These are phyloP conservation scores for Solanum sparsipilum DNA, from an alignment of 257 asterid species.

Conservation along the genomic window DNA sequence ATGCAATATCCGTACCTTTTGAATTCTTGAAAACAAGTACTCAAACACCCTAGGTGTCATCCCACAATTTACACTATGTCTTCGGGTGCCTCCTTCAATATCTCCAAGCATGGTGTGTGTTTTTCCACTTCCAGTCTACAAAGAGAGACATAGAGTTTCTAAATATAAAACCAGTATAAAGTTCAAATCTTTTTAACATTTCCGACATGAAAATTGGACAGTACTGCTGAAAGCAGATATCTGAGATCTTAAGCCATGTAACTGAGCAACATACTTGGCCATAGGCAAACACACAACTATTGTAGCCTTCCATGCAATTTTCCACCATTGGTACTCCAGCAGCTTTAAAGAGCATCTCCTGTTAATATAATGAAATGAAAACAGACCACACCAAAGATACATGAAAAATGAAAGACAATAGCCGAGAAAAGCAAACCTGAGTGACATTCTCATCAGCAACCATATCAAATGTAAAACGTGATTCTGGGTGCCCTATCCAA, in stretches of 20 bases:
- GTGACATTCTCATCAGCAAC: constrained; percentile 91
- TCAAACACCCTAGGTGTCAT: constrained; percentile 97
- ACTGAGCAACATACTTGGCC: constrained; percentile 64
- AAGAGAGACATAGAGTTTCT: background rate
- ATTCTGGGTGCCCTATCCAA: constrained; percentile 85
- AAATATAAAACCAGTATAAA: background rate
- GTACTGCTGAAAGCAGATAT: background rate
- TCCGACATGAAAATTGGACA: background rate
- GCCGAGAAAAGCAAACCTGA: constrained; percentile 41
- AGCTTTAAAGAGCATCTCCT: constrained; percentile 86
- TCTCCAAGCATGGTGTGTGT: constrained; percentile 99
- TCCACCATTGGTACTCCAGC: constrained; percentile 97
- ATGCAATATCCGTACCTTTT: constrained; percentile 40
- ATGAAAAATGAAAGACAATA: background rate
- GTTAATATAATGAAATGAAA: constrained; percentile 13
- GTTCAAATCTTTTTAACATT: background rate
- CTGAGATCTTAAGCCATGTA: background rate
- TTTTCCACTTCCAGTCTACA: constrained; percentile 97
- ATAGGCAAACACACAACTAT: constrained; percentile 98
- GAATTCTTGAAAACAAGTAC: constrained; percentile 87
- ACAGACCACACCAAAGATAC: background rate
- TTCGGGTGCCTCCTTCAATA: constrained; percentile 86
- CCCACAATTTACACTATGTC: constrained; percentile 92
- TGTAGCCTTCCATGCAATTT: constrained; percentile 91
- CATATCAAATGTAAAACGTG: constrained; percentile 75